phyloP scores from a whole-genome alignment of 177 flowering plant species.

The Vitis hybrid region DNA sequence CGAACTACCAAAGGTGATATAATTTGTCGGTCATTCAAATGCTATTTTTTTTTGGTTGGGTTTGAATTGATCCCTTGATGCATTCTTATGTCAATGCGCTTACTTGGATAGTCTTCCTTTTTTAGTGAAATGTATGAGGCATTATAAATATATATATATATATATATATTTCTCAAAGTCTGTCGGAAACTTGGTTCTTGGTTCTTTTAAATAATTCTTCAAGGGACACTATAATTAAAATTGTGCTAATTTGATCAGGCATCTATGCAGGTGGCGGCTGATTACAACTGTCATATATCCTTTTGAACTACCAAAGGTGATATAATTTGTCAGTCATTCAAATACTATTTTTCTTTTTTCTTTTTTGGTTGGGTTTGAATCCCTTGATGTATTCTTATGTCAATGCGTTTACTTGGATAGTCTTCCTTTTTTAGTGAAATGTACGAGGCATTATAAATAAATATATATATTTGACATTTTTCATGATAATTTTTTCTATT shows the following conservation, averaged over 20 bases:
- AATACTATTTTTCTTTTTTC: neutral
- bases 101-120: neutral
- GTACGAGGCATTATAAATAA: neutral
- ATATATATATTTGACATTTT: neutral
- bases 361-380: neutral
- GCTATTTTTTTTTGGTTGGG: neutral
- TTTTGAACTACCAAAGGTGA: neutral
- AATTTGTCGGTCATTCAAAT: neutral
- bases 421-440: neutral
- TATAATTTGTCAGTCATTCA: neutral
- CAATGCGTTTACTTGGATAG: neutral
- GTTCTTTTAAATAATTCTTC: too few species aligned
- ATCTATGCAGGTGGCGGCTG: constrained; percentile 17
- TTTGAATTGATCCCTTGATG: neutral
- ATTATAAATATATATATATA: neutral
- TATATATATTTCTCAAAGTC: neutral
- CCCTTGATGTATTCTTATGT: neutral
- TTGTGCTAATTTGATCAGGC: neutral
- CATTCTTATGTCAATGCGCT: constrained; percentile 6
- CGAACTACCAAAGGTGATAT: neutral
- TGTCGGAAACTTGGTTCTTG: too few species aligned
- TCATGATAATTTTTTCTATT: neutral
- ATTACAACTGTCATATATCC: neutral
- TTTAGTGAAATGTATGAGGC: neutral
- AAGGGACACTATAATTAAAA: neutral